Percentiles rank a stretch among this genome's conserved stretches.
Evolutionary conservation across 73 alveolate genomes (phyloP).

Genomic region (Stentor roeselii): DNA sequence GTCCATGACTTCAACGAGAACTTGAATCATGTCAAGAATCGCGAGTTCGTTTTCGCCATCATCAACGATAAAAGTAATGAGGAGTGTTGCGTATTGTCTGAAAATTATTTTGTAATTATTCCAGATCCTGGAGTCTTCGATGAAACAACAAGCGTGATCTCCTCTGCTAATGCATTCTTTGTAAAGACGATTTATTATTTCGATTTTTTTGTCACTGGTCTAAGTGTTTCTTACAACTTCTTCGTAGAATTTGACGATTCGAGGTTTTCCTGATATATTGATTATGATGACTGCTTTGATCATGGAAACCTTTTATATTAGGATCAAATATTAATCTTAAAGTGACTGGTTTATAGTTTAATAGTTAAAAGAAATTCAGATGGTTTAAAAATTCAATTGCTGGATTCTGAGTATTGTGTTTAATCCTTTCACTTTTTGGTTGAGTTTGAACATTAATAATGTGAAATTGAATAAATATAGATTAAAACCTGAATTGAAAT

Average conservation of each 20-base stretch:
- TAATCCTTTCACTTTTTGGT: no score
- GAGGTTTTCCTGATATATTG: slow-evolving; percentile 75
- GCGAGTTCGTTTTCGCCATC: slow-evolving; percentile 91
- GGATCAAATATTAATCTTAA: no score
- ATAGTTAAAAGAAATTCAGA: no score
- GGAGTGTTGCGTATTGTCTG: slow-evolving; percentile 86
- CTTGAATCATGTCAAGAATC: slow-evolving; percentile 84
- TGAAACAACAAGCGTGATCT: slow-evolving; percentile 58
- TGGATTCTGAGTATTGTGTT: no score
- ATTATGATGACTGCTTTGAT: slow-evolving; percentile 68
- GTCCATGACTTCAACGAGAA: slow-evolving; percentile 88
- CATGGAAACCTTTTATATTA: slow-evolving; percentile 41
- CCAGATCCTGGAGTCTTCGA: slow-evolving; percentile 61
- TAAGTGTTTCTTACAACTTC: slow-evolving; percentile 40
- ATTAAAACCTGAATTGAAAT: no score
- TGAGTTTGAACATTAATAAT: no score
- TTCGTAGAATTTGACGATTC: slow-evolving; percentile 74
- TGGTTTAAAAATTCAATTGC: no score
- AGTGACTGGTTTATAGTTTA: no score
- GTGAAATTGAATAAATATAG: no score
- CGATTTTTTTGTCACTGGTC: slow-evolving; percentile 46
- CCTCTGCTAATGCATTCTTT: slow-evolving; percentile 58
- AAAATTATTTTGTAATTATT: slow-evolving; percentile 72
- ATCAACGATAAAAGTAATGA: slow-evolving; percentile 82
- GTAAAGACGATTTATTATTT: slow-evolving; percentile 45